Evolutionary conservation across 192 early-diverging fungal genomes (phyloP).

Genomic region (Dissophora globulifera): DNA sequence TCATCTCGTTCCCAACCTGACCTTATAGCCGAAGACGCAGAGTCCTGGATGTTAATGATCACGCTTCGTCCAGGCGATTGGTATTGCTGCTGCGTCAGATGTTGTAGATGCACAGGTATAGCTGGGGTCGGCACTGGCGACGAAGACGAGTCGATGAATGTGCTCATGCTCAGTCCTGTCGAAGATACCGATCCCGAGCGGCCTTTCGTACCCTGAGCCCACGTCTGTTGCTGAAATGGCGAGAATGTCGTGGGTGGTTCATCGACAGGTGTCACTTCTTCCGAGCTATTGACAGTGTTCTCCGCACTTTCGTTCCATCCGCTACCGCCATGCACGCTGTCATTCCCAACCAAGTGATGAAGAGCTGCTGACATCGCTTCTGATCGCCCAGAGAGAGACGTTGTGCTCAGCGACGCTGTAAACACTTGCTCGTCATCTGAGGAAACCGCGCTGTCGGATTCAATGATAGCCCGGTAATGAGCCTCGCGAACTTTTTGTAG

Average conservation of each 20-base stretch:
- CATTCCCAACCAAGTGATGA: neutral
- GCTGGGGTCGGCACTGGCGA: neutral
- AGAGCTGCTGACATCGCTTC: neutral
- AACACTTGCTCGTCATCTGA: neutral
- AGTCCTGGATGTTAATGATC: constrained; percentile 3
- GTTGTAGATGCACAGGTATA: neutral
- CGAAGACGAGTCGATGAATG: neutral
- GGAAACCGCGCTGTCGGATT: constrained; percentile 12
- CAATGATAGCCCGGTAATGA: neutral
- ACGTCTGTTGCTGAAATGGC: neutral
- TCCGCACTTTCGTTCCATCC: neutral
- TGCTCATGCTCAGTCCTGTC: neutral
- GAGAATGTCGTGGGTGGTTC: neutral
- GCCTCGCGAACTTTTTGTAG: neutral
- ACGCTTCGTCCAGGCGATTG: constrained; percentile 1
- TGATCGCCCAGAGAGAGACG: neutral
- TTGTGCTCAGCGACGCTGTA: neutral
- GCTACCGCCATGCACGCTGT: neutral
- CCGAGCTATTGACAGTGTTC: neutral
- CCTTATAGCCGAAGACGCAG: constrained; percentile 8
- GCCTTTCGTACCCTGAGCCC: neutral
- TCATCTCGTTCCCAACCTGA: constrained; percentile 39
- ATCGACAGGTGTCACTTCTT: neutral
- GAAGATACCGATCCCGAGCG: constrained; percentile 23
- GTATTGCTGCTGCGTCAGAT: constrained; percentile 2